These are phyloP conservation scores for Aspergillus flavus DNA, from an alignment of 2,329 filamentous ascomycete genomes.

Conservation along the genomic window DNA sequence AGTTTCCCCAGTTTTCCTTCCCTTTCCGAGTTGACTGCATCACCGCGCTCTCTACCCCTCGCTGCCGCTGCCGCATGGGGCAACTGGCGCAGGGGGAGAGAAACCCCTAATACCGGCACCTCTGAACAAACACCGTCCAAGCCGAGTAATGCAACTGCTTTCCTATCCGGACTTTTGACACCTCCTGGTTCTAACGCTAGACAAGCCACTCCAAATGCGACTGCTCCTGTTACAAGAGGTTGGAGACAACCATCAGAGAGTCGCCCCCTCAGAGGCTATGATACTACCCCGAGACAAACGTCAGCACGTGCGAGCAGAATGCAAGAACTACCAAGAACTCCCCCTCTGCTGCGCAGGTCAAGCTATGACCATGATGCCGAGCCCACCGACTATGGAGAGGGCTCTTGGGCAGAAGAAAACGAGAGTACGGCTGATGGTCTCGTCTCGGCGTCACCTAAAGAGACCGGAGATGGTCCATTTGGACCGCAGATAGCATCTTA, in stretches of 20 bases:
- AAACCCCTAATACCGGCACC: constrained; percentile 50
- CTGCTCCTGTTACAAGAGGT: constrained; percentile 30
- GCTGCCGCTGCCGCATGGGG: constrained; percentile 96
- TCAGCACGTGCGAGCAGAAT: constrained; percentile 35
- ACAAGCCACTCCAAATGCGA: constrained; percentile 56
- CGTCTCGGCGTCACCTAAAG: constrained; percentile 38
- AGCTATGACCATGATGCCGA: constrained; percentile 64
- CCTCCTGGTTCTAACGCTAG: constrained; percentile 78
- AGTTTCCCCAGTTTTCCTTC: constrained; percentile 76
- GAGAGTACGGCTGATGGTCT: constrained; percentile 50
- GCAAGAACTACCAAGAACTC: constrained; percentile 49
- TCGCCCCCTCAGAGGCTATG: constrained; percentile 37
- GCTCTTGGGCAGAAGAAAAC: constrained; percentile 53
- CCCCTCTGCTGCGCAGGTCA: constrained; percentile 58
- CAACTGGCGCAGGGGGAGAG: constrained; percentile 79
- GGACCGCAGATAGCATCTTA: constrained; percentile 32
- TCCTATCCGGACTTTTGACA: constrained; percentile 81
- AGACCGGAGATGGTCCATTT: constrained; percentile 32
- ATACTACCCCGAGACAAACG: constrained; percentile 30
- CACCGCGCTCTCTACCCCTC: constrained; percentile 76
- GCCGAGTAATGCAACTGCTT: constrained; percentile 58
- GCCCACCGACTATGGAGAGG: constrained; percentile 49
- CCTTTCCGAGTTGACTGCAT: constrained; percentile 73
- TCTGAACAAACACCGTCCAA: constrained; percentile 63
- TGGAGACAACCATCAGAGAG: constrained; percentile 37